Conservation (phyloP, 345 rosid species). For the Eucalyptus sideroxylon region DNA sequence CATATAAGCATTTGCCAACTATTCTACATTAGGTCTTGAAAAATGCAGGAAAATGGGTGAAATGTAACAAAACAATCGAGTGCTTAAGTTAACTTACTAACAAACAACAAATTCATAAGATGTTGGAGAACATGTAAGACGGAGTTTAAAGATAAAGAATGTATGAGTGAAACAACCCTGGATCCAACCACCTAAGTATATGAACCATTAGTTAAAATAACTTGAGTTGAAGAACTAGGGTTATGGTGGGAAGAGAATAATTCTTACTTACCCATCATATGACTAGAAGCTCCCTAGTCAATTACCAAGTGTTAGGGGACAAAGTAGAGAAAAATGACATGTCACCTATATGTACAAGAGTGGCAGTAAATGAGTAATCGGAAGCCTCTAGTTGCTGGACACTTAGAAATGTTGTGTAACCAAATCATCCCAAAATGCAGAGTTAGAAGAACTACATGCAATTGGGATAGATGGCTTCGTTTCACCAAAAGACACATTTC, state of each 20-base stretch:
- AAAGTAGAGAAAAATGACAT: not conserved
- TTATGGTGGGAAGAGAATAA: not conserved
- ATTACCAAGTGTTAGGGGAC: not conserved
- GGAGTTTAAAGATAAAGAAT: too few species aligned
- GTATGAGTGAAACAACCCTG: not conserved
- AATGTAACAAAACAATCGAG: too few species aligned
- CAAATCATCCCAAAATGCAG: not conserved
- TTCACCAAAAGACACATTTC: constrained; percentile 35
- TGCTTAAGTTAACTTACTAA: not conserved
- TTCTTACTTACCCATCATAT: not conserved
- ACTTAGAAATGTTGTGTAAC: not conserved
- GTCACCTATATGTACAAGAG: not conserved
- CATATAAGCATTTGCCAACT: not conserved
- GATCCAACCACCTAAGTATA: not conserved
- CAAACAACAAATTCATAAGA: not conserved
- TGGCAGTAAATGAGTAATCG: not conserved
- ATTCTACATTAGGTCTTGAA: not conserved
- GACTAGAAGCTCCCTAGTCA: not conserved
- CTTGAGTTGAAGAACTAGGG: not conserved
- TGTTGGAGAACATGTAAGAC: not conserved
- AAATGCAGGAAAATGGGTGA: not conserved
- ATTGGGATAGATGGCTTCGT: not conserved
- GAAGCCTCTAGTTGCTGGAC: not conserved
- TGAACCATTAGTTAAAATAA: not conserved
- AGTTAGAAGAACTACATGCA: not conserved